Conservation (phyloP, 1,284 basidiomycete species). For the Tremellales sp. region DNA sequence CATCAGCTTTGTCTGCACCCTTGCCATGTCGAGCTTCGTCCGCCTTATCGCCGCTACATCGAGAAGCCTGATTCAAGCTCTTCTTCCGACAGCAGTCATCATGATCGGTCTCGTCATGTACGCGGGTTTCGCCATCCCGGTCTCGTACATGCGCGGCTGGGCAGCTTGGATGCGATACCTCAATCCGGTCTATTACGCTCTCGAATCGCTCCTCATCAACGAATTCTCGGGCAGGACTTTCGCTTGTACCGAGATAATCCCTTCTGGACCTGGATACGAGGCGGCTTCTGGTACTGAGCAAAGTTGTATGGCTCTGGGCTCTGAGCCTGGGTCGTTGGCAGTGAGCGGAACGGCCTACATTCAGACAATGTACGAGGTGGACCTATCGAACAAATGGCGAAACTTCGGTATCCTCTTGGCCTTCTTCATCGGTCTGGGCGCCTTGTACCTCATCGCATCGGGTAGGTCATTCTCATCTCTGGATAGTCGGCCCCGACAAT, state of each 20-base stretch:
- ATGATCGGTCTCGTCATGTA: constrained; percentile 50
- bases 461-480: neutral
- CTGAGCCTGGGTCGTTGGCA: constrained; percentile 8
- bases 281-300: neutral
- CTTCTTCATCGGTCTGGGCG: neutral
- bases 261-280: constrained; percentile 10
- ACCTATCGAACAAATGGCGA: neutral
- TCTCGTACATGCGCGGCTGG: constrained; percentile 42
- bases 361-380: neutral
- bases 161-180: constrained; percentile 50
- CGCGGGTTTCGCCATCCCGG: constrained; percentile 44
- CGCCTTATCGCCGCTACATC: constrained; percentile 46
- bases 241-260: constrained; percentile 42
- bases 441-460: neutral
- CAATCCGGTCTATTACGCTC: constrained; percentile 45
- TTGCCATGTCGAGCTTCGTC: constrained; percentile 51
- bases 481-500: neutral
- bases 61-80: constrained; percentile 39
- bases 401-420: neutral
- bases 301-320: neutral
- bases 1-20: constrained; percentile 45
- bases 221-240: constrained; percentile 49
- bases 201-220: constrained; percentile 52
- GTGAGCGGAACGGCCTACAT: neutral
- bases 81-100: constrained; percentile 41